These are phyloP conservation scores for Elsinoe fawcettii DNA, from an alignment of 2,329 filamentous ascomycete species.

Conservation along the genomic window DNA sequence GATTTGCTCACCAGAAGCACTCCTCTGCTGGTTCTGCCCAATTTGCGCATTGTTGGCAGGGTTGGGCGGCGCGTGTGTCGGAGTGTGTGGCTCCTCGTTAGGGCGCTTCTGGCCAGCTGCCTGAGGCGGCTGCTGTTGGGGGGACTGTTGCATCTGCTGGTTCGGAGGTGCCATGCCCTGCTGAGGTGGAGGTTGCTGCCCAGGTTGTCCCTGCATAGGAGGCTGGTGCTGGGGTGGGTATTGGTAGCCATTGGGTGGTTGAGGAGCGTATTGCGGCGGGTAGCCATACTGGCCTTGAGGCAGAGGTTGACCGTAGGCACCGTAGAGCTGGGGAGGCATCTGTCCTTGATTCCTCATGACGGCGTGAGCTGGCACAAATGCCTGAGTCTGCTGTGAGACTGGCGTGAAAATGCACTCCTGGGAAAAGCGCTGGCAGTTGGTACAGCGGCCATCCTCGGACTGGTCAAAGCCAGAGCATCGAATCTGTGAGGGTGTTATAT, in stretches of 20 bases:
- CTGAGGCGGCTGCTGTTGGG: conserved; percentile 18
- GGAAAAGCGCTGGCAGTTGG: conserved; percentile 65
- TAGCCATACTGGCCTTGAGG: conserved; percentile 28
- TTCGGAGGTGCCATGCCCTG: conserved; percentile 33
- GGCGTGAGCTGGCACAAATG: conserved; percentile 65
- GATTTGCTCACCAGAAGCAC: conserved; percentile 11
- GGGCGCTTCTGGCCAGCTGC: conserved; percentile 39
- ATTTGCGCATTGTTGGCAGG: conserved; percentile 37
- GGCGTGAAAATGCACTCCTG: conserved; percentile 73
- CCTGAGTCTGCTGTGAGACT: conserved; percentile 65
- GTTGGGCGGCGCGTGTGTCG: conserved; percentile 43
- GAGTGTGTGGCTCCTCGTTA: conserved; percentile 43
- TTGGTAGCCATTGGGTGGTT: conserved; percentile 22
- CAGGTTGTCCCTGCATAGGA: conserved; percentile 22
- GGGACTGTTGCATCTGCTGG: conserved; percentile 13
- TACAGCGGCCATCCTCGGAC: conserved; percentile 63
- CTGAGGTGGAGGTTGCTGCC: conserved; percentile 36
- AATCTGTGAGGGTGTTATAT: conserved; percentile 46
- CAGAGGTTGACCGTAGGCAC: conserved; percentile 45
- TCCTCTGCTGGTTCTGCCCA: conserved; percentile 23
- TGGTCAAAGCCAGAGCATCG: conserved; percentile 68
- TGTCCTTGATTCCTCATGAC: conserved; percentile 44
- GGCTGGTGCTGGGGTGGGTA: conserved; percentile 28
- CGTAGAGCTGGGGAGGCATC: conserved; percentile 43
- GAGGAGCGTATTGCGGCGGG: conserved; percentile 18